Base-by-base conservation (phyloP, 495 filamentous ascomycete genomes). In the Penicillium pulvis region DNA sequence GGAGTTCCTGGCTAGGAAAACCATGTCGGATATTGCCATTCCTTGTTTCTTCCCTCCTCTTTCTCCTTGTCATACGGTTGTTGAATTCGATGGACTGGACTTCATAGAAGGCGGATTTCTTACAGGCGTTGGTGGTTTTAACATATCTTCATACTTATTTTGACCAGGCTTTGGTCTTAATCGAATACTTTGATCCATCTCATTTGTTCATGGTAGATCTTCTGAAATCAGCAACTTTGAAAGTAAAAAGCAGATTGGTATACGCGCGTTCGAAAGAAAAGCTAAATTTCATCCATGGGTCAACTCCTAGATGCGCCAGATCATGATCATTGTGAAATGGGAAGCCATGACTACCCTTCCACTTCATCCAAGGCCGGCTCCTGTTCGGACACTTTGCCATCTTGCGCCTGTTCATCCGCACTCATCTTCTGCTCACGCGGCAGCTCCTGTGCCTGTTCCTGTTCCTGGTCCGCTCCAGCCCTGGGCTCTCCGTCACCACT, bases 1-100 rank as follows among this genome's bases (percentile, higher is more conserved):
- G 66, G 66, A 69, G 66, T 69, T 65, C 50, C 47, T 63, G 58
- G 59, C 53, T 61, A 61, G 56, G 26, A 63, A 59, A 61, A 55
- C 39, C 42, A 26, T 56, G 50, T 57, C 7, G 8, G 54, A 53
- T 14, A 56, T 48, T 42, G 47, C 52, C 35, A 55, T 56, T 44
- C 26, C 24, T 59, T 53, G 55, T 62, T 19, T 42, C 24, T 43
- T 43, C 1, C 9, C 4, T 49, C 10, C 17, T 8, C 16, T 53
- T 58, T 20, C 17, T 20, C 17, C 16, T 44, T 36, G 35, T 33
- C 47, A 14, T 45, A 31, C 49, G 56, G 55, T 53, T 56, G 57
- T 58, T 47, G 36, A 12, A 2, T 50, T 41, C 0, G 14, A 7
- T 0, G 39, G 23, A 23, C n/a, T 52, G 23, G 23, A 20, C 31